Base-by-base conservation (phyloP, 345 rosid genomes). In the Raphanus sativus region DNA sequence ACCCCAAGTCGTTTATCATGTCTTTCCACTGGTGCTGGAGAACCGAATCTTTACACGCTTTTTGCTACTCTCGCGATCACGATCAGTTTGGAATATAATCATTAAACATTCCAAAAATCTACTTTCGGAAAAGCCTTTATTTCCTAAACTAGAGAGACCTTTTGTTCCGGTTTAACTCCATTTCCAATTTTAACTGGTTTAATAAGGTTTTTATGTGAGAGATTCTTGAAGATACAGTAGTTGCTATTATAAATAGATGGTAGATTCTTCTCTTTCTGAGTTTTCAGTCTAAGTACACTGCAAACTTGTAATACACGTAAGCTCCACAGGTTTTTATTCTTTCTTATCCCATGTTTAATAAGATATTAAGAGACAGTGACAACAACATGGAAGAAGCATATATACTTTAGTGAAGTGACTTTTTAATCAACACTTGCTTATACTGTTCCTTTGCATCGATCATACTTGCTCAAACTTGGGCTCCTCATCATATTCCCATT, bases 1-100 rank as follows among this genome's bases (percentile, higher is more conserved):
- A 60, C 0, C 74, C 75, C 60, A 68, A 69, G 75, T 73, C 74
- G 81, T 78, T 32, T 45, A n/a, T 42, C 28, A 4, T 48, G 38
- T 64, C 66, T 78, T 78, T 71, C 81, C 81, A 78, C 69, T 72
- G 67, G 73, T 78, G 68, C 62, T 78, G 81, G 73, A 45, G 64
- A 72, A 78, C 56, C 81, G 77, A 78, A 78, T 65, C 68, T 67
- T 66, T 21, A 56, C 81, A 58, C 67, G 4, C 60, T 63, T 65
- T 28, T 77, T 56, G 38, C 81, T 13, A 71, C 76, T 11, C 40
- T 50, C 75, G 28, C 40, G 54, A 69, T 62, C 79, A 48, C 4
- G 67, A 72, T 72, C 66, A 66, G 48, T 64, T 70, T 55, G 60
- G 71, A 30, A 77, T 77, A 71, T 71, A 56, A 70, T 71, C 70